Conservation (phyloP, 805 yeast genomes). For the Hanseniaspora nectarophila region DNA sequence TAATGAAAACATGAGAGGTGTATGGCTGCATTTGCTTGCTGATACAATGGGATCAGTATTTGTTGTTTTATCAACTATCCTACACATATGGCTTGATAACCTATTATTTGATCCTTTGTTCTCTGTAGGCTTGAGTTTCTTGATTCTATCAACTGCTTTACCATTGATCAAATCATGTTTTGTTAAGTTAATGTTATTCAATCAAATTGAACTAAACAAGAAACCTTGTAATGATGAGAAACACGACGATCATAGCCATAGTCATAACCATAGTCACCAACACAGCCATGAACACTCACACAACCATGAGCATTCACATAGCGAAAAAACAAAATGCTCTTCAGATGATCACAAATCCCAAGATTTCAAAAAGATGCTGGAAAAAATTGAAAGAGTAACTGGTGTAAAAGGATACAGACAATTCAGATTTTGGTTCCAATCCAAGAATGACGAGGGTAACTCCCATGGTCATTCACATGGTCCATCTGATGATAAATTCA, state of each 20-base stretch:
- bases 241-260: conserved; percentile 23
- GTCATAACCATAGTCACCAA: conserved; percentile 32
- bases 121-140: conserved; percentile 69
- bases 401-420: conserved; percentile 42
- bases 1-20: conserved; percentile 77
- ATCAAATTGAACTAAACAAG: not conserved
- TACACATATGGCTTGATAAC: conserved; percentile 54
- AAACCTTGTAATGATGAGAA: conserved; percentile 24
- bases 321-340: conserved; percentile 43
- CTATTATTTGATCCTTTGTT: conserved; percentile 87
- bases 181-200: conserved; percentile 36
- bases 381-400: conserved; percentile 62
- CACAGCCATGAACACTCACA: conserved; percentile 27
- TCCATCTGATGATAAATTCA: conserved; percentile 10
- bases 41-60: conserved; percentile 96
- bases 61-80: conserved; percentile 77
- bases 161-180: conserved; percentile 80
- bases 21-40: conserved; percentile 84
- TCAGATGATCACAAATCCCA: conserved; percentile 29
- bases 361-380: conserved; percentile 49
- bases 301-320: conserved; percentile 29
- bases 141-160: conserved; percentile 69
- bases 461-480: conserved; percentile 16
- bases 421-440: conserved; percentile 17
- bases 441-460: conserved; percentile 15